Base-by-base conservation (phyloP, 2,329 filamentous ascomycete genomes). In the Byssochlamys sp. region DNA sequence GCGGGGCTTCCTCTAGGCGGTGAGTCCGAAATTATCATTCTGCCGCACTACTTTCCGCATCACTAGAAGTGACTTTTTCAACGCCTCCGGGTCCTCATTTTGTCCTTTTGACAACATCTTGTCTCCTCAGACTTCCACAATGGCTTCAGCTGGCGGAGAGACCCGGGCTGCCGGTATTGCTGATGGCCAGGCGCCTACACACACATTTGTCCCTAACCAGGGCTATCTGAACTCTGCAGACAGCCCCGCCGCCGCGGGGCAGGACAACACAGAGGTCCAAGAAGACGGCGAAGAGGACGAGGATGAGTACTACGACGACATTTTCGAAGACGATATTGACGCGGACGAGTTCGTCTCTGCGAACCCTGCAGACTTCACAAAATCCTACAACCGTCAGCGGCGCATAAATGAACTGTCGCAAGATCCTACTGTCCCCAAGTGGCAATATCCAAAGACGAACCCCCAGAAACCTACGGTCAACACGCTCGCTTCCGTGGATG, bases 361-460 rank as follows among this genome's bases (percentile, higher is more conserved):
- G 1, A 83, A 85, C 60, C 77, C 81, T 0, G 67, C 81, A 45
- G 89, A 95, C 71, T 82, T 90, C 57, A 91, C 90, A 39, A 94
- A 95, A 75, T 85, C 87, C 6, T 94, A 94, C 78, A 96, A 96
- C 72, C 87, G 91, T 60, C 90, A 95, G 71, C 82, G 84, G 59
- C 85, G 85, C 67, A 73, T 88, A 57, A 84, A 85, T 67, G 81
- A 84, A 58, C 70, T 75, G 10, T 68, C 71, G 54, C 65, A 73
- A 56, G 75, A 80, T 62, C 66, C 77, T 12, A 78, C 76, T 59
- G 73, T 71, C 11, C 75, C 86, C 55, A 79, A 78, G 62, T 77
- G 77, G 60, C 78, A 83, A 53, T 80, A 84, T 57, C 86, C 87
- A 2, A 86, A 87, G 66, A 84, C 84, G 57, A 95, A 94, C 68